phyloP scores from a whole-genome alignment of 768 basidiomycete genomes.

The Lactifluus echinatus region DNA sequence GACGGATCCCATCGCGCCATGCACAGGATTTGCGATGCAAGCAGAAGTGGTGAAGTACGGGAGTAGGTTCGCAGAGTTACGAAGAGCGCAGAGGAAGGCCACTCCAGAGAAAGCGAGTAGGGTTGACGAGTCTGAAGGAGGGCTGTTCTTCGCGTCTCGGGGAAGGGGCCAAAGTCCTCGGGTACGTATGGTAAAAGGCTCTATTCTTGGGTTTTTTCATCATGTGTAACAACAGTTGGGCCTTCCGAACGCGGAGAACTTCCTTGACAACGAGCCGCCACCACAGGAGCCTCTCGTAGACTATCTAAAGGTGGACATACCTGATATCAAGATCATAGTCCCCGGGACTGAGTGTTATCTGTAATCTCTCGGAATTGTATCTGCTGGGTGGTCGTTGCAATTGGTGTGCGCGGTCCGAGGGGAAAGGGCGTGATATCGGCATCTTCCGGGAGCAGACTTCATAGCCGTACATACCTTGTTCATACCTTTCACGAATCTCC shows the following conservation, averaged over 20 bases:
- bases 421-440: no score
- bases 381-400: no score
- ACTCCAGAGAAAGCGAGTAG: background rate
- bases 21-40: slow-evolving; percentile 14
- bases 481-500: slow-evolving; percentile 7
- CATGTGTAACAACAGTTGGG: background rate
- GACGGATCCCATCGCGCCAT: slow-evolving; percentile 19
- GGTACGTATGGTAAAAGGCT: background rate
- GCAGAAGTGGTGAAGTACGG: slow-evolving; percentile 15
- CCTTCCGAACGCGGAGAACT: background rate
- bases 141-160: slow-evolving; percentile 16
- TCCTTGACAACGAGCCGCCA: background rate
- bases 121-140: background rate
- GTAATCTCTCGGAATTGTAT: background rate
- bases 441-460: slow-evolving; percentile 1
- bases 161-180: background rate
- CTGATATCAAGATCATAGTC: slow-evolving; percentile 10
- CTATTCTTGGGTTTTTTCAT: background rate
- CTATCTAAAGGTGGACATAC: slow-evolving; percentile 18
- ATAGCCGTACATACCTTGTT: background rate
- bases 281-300: background rate
- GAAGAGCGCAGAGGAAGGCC: slow-evolving; percentile 4
- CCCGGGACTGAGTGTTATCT: background rate
- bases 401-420: no score
- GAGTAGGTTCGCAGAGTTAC: slow-evolving; percentile 5